phyloP scores from a whole-genome alignment of 768 basidiomycete species.

The Gelatoporia subvermispora region DNA sequence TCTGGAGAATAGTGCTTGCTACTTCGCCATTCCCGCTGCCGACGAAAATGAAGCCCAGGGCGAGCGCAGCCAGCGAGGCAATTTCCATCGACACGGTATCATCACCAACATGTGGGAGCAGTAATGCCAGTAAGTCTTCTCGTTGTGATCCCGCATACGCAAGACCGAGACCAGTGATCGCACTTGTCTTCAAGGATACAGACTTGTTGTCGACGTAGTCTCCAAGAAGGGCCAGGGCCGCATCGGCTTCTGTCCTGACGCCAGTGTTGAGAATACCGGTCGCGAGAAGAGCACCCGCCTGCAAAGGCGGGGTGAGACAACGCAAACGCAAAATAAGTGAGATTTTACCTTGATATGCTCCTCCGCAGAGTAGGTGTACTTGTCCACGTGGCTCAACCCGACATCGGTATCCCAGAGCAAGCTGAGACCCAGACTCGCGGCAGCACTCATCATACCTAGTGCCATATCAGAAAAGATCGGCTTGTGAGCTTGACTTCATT shows the following conservation, averaged over 20 bases:
- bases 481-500: neutral
- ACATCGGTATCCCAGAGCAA: conserved; percentile 95
- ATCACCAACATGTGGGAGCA: conserved; percentile 82
- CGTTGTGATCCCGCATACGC: conserved; percentile 94
- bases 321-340: neutral
- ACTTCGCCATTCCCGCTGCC: conserved; percentile 95
- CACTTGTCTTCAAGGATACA: conserved; percentile 74
- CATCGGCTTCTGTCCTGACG: conserved; percentile 89
- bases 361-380: conserved; percentile 93
- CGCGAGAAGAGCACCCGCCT: conserved; percentile 92
- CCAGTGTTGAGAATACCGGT: conserved; percentile 89
- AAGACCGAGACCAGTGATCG: conserved; percentile 89
- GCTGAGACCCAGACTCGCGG: conserved; percentile 89
- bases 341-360: conserved; percentile 83
- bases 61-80: conserved; percentile 75
- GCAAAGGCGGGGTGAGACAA: neutral
- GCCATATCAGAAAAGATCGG: neutral
- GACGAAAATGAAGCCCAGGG: conserved; percentile 92
- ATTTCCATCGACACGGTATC: conserved; percentile 86
- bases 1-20: conserved; percentile 83
- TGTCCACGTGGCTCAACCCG: conserved; percentile 92
- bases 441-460: conserved; percentile 91
- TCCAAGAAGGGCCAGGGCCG: conserved; percentile 83
- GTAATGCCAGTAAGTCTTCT: conserved; percentile 70
- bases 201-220: conserved; percentile 90